Percentiles rank a stretch among this genome's conserved stretches.
phyloP scores from a whole-genome alignment of 1,139 yeast species.

The Suhomyces bokatorum region DNA sequence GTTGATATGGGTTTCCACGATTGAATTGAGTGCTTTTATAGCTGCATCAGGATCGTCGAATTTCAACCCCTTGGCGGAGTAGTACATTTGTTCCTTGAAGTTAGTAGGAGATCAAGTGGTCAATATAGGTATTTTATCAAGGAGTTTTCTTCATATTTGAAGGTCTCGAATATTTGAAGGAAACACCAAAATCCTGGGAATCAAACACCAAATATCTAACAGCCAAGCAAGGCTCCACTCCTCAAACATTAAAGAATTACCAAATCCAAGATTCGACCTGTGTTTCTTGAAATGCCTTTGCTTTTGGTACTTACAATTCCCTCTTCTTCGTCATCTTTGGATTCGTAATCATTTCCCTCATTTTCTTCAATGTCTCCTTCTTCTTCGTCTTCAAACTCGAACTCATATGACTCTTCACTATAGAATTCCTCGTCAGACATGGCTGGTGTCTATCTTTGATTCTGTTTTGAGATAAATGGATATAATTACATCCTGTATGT shows the following conservation, averaged over 20 bases:
- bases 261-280: not conserved
- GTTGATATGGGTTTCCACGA: constrained; percentile 8
- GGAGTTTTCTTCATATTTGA: too few species aligned
- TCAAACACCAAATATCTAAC: too few species aligned
- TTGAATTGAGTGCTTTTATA: constrained; percentile 13
- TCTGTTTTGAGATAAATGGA: not conserved
- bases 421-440: constrained; percentile 61
- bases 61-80: constrained; percentile 60
- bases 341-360: constrained; percentile 25
- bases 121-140: too few species aligned
- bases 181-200: too few species aligned
- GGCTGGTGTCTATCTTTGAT: not conserved
- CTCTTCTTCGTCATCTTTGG: constrained; percentile 19
- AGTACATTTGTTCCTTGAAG: constrained; percentile 54
- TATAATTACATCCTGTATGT: not conserved
- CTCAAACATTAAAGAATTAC: not conserved
- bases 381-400: constrained; percentile 60
- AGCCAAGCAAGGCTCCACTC: not conserved
- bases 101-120: constrained; percentile 18
- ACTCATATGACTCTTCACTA: constrained; percentile 66
- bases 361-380: constrained; percentile 12
- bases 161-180: too few species aligned
- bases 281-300: not conserved
- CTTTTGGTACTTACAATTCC: constrained; percentile 17
- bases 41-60: constrained; percentile 51